Evolutionary conservation across 352 stramenopile genomes (phyloP).

Genomic region (Pythium guiyangense): DNA sequence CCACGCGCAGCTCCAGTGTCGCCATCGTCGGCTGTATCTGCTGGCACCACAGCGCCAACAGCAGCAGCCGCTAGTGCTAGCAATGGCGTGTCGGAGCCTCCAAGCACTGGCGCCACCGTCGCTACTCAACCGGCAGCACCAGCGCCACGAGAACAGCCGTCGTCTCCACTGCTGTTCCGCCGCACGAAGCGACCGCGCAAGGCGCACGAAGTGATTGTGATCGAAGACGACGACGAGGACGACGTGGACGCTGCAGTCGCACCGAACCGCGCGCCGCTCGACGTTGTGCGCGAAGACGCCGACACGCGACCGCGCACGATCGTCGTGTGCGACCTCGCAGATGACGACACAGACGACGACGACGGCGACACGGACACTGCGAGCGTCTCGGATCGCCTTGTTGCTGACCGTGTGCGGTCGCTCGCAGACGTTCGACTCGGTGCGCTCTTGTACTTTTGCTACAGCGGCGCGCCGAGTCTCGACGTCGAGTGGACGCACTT

Average conservation of each 20-base stretch:
- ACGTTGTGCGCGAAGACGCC: conserved; percentile 42
- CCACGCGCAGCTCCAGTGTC: not conserved
- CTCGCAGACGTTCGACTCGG: conserved; percentile 39
- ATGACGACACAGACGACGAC: not conserved
- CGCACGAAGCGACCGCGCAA: not conserved
- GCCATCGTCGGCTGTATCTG: not conserved
- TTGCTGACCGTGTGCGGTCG: too few species aligned
- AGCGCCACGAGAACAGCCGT: too few species aligned
- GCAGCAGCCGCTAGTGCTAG: not conserved
- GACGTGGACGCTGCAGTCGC: conserved; percentile 3
- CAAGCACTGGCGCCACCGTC: too few species aligned
- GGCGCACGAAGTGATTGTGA: conserved; percentile 52
- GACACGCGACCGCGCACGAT: not conserved
- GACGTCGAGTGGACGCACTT: conserved; percentile 33
- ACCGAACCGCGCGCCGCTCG: conserved; percentile 28
- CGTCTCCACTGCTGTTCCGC: not conserved
- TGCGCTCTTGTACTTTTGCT: conserved; percentile 54
- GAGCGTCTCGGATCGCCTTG: too few species aligned
- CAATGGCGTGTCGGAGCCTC: too few species aligned
- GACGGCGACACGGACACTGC: conserved; percentile 18
- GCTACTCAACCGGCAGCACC: too few species aligned
- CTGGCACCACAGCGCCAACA: not conserved
- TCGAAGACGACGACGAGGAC: conserved; percentile 58
- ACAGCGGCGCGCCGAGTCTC: conserved; percentile 46
- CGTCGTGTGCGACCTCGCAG: not conserved